phyloP scores from a whole-genome alignment of 495 filamentous ascomycete species.

The Pseudotulostoma volvatum region DNA sequence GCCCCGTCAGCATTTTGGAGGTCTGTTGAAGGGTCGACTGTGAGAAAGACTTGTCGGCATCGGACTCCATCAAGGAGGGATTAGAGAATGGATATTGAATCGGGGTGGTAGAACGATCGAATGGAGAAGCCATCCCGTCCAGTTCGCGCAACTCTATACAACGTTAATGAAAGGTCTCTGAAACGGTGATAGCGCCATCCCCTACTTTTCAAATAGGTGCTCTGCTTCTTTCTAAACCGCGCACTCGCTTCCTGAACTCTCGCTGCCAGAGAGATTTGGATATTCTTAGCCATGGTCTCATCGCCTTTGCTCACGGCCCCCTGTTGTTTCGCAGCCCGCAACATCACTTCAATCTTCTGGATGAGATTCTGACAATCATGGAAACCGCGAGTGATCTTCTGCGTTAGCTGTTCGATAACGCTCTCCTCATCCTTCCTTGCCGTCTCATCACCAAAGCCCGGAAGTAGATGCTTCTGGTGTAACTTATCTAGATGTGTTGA shows the following conservation, averaged over 20 bases:
- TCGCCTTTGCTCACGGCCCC: slow-evolving; percentile 60
- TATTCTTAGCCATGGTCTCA: slow-evolving; percentile 90
- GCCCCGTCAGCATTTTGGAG: slow-evolving; percentile 47
- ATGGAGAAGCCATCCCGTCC: slow-evolving; percentile 43
- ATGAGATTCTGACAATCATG: slow-evolving; percentile 81
- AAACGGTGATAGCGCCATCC: neutral
- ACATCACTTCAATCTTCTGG: slow-evolving; percentile 70
- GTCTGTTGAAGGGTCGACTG: slow-evolving; percentile 73
- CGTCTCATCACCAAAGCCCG: slow-evolving; percentile 91
- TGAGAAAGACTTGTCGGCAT: slow-evolving; percentile 81
- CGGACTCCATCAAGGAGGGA: slow-evolving; percentile 74
- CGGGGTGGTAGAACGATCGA: slow-evolving; percentile 49
- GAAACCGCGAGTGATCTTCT: slow-evolving; percentile 75
- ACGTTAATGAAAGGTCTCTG: slow-evolving; percentile 3
- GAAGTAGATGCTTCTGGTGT: slow-evolving; percentile 92
- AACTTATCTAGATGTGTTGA: slow-evolving; percentile 73
- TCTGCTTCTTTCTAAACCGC: slow-evolving; percentile 88
- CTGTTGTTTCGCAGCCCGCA: slow-evolving; percentile 50
- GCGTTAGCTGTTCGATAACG: slow-evolving; percentile 79
- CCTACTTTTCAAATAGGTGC: slow-evolving; percentile 85
- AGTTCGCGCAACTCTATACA: slow-evolving; percentile 67
- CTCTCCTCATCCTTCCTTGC: slow-evolving; percentile 66
- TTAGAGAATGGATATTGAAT: slow-evolving; percentile 50
- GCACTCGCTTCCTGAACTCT: slow-evolving; percentile 88
- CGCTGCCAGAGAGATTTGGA: slow-evolving; percentile 75